phyloP scores from a whole-genome alignment of 2,329 filamentous ascomycete genomes.

The Trichocomaceae sp. region DNA sequence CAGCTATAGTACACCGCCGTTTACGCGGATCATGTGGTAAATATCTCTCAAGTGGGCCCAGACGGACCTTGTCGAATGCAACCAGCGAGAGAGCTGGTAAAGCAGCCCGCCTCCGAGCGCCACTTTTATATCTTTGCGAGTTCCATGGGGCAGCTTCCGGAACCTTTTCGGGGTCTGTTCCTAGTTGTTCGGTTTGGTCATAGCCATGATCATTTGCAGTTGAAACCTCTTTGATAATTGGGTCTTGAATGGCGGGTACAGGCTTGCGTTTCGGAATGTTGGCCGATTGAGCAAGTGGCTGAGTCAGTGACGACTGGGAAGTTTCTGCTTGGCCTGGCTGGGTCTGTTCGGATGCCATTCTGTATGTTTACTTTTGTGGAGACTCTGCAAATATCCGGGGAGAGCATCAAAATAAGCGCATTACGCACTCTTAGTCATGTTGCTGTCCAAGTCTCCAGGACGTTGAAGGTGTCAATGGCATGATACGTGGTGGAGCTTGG shows the following conservation, averaged over 20 bases:
- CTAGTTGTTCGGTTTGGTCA: neutral
- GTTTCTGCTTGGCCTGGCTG: neutral
- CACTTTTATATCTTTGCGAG: neutral
- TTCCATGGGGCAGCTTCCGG: neutral
- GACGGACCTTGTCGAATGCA: constrained; percentile 4
- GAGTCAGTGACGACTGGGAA: neutral
- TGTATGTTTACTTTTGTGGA: constrained; percentile 2
- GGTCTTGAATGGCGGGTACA: neutral
- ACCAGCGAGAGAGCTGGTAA: constrained; percentile 4
- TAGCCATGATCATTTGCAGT: neutral
- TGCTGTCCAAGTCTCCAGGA: neutral
- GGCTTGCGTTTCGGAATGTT: constrained; percentile 11
- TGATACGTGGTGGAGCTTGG: neutral
- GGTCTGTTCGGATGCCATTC: neutral
- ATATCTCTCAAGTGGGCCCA: constrained; percentile 11
- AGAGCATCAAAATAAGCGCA: neutral
- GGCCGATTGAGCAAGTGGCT: neutral
- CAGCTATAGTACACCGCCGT: constrained; percentile 12
- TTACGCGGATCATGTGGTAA: constrained; percentile 13
- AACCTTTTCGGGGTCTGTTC: constrained; percentile 2
- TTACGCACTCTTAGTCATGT: neutral
- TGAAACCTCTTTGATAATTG: neutral
- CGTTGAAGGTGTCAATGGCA: neutral
- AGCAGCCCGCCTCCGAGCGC: neutral
- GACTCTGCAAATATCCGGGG: neutral